Evolutionary conservation across 2,329 filamentous ascomycete species (phyloP).

Genomic region (Phoma herbarum): DNA sequence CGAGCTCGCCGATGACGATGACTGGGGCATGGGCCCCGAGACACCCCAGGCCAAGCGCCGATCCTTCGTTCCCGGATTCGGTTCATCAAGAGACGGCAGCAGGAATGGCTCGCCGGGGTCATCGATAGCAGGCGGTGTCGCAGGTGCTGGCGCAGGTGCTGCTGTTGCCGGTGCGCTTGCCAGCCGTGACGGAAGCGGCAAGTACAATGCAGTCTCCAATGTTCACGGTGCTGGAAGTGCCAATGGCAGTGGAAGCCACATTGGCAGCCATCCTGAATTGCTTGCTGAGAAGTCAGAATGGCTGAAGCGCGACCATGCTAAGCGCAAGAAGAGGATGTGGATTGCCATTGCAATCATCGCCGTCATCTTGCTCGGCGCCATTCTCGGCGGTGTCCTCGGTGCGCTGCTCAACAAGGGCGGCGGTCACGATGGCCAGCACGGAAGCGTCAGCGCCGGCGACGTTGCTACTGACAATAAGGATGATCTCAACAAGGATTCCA

Average conservation of each 20-base stretch:
- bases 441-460: slow-evolving; percentile 38
- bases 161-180: slow-evolving; percentile 42
- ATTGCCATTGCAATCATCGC: slow-evolving; percentile 71
- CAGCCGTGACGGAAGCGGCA: slow-evolving; percentile 51
- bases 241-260: slow-evolving; percentile 18
- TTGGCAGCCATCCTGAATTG: slow-evolving; percentile 28
- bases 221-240: slow-evolving; percentile 26
- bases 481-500: slow-evolving; percentile 76
- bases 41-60: slow-evolving; percentile 58
- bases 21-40: slow-evolving; percentile 75
- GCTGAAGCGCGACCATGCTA: slow-evolving; percentile 63
- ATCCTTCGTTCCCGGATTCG: slow-evolving; percentile 66
- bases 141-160: slow-evolving; percentile 56
- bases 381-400: slow-evolving; percentile 78
- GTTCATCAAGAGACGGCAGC: slow-evolving; percentile 54
- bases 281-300: slow-evolving; percentile 72
- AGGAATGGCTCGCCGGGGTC: slow-evolving; percentile 53
- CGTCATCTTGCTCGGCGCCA: slow-evolving; percentile 72
- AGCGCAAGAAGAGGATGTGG: slow-evolving; percentile 72
- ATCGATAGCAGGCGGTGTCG: slow-evolving; percentile 45
- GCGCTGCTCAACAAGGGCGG: slow-evolving; percentile 68
- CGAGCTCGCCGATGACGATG: slow-evolving; percentile 85
- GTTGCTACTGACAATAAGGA: slow-evolving; percentile 73
- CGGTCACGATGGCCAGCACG: slow-evolving; percentile 35
- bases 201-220: slow-evolving; percentile 66